phyloP scores from a whole-genome alignment of 345 rosid genomes.

The Eucalyptus pauciflora region DNA sequence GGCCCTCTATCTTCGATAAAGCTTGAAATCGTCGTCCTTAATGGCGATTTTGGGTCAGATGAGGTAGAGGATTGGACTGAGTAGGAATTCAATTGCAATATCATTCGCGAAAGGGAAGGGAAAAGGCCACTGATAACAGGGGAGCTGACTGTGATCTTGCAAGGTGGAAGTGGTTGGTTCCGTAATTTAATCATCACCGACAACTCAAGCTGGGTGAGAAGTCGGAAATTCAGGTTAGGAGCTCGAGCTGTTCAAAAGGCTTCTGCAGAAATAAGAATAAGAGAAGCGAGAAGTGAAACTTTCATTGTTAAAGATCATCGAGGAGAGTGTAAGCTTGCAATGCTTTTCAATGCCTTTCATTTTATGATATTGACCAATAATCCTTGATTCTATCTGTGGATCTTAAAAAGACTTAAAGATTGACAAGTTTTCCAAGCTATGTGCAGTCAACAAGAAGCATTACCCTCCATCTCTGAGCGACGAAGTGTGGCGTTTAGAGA shows the following conservation, averaged over 20 bases:
- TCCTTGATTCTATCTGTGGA: neutral
- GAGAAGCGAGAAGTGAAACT: conserved; percentile 24
- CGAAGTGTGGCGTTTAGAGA: conserved; percentile 31
- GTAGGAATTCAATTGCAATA: conserved; percentile 4
- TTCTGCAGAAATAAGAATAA: conserved; percentile 5
- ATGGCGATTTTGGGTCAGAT: conserved; percentile 20
- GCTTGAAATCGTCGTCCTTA: conserved; percentile 12
- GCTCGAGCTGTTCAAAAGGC: conserved; percentile 1
- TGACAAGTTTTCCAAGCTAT: neutral
- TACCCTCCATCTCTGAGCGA: conserved; percentile 20
- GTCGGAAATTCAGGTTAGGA: conserved; percentile 22
- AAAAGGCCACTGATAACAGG: conserved; percentile 26
- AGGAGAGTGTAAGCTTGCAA: conserved; percentile 19
- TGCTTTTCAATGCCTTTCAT: neutral
- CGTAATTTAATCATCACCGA: conserved; percentile 22
- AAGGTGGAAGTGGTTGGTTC: conserved; percentile 10
- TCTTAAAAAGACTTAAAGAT: neutral
- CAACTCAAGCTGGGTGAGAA: conserved; percentile 27
- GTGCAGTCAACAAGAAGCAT: conserved; percentile 26
- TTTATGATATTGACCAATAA: neutral
- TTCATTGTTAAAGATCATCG: conserved; percentile 35
- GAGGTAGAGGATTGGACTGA: conserved; percentile 15
- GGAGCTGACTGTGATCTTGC: conserved; percentile 1
- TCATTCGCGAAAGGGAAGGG: conserved; percentile 22
- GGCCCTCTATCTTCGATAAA: conserved; percentile 17